Evolutionary conservation across 164 flowering plant genomes (phyloP).

Genomic region (Dillenia suffruticosa): DNA sequence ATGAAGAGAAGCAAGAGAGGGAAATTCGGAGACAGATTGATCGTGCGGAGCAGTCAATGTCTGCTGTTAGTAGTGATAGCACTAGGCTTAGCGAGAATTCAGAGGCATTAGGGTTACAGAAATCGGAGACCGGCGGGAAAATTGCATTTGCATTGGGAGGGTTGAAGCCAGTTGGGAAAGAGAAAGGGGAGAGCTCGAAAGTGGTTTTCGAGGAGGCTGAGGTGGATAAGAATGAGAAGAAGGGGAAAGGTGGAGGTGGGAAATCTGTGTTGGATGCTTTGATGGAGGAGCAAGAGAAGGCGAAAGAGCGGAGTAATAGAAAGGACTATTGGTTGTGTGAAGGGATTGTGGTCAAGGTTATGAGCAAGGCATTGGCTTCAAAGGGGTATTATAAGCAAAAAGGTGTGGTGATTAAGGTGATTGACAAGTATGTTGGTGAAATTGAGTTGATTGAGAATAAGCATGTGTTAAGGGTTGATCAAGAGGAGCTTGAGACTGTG

Average conservation of each 20-base stretch:
- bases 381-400: conserved; percentile 89
- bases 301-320: conserved; percentile 64
- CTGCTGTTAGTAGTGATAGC: conserved; percentile 1
- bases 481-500: conserved; percentile 87
- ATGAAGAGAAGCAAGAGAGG: conserved; percentile 86
- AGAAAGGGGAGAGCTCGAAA: conserved; percentile 37
- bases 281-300: conserved; percentile 83
- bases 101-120: conserved; percentile 17
- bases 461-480: conserved; percentile 83
- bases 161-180: conserved; percentile 25
- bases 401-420: conserved; percentile 66
- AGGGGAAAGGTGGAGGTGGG: conserved; percentile 19
- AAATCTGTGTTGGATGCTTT: conserved; percentile 65
- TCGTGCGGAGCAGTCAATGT: conserved; percentile 49
- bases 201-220: conserved; percentile 43
- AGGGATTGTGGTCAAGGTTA: conserved; percentile 87
- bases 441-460: conserved; percentile 76
- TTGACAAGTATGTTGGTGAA: conserved; percentile 82
- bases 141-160: conserved; percentile 54
- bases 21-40: conserved; percentile 77
- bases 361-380: conserved; percentile 67
- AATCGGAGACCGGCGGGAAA: conserved; percentile 41
- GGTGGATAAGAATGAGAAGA: conserved; percentile 16
- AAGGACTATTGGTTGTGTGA: conserved; percentile 86
- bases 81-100: conserved; percentile 10